These are phyloP conservation scores for Lipomyces mesembrius DNA, from an alignment of 805 yeast genomes.

Conservation along the genomic window DNA sequence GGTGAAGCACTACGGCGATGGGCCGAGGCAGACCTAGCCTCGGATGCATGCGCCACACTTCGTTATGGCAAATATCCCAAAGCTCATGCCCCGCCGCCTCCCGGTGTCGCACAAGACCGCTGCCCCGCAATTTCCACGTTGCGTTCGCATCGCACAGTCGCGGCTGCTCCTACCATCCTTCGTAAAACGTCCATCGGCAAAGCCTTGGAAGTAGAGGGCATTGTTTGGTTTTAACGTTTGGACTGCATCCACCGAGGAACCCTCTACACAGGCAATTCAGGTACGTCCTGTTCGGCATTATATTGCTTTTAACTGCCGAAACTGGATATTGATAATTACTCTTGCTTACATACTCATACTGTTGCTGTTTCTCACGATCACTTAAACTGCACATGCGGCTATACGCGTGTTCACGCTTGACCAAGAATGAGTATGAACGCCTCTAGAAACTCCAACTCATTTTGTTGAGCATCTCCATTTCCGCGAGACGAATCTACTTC, in stretches of 20 bases:
- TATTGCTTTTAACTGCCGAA: background rate
- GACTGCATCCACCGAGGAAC: no score
- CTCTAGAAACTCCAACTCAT: no score
- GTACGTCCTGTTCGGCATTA: background rate
- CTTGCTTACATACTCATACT: no score
- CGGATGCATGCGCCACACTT: slow-evolving; percentile 2
- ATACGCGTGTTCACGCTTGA: no score
- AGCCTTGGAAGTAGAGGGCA: no score
- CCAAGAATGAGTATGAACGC: no score
- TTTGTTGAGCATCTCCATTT: no score
- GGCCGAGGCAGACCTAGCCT: background rate
- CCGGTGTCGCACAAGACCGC: background rate
- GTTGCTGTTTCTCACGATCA: no score
- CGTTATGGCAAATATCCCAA: background rate
- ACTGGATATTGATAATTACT: no score
- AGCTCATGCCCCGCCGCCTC: background rate
- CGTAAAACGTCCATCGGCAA: background rate
- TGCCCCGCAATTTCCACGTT: background rate
- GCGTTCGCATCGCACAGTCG: background rate
- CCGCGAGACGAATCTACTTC: no score
- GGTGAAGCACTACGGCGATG: background rate
- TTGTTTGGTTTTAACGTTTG: no score
- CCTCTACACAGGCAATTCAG: background rate
- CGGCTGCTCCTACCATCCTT: background rate
- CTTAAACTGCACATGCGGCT: no score